A percentile compares a stretch with the other conserved stretches of the same genome.
phyloP scores from a whole-genome alignment of 371 early-diverging fungal genomes.

The Apophysomyces sp. region DNA sequence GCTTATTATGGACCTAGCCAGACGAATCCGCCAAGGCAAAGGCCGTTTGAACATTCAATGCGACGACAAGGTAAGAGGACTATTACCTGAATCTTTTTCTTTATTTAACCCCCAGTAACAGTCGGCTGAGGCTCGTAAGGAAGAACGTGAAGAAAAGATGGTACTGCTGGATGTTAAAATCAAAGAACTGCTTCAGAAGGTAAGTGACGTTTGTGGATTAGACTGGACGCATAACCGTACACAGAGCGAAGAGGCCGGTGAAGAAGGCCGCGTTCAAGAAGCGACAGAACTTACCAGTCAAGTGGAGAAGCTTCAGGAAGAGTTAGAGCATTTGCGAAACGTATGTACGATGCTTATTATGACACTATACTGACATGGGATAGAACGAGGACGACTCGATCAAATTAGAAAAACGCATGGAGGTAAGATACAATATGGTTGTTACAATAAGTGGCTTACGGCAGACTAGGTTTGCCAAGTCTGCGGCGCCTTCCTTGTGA shows the following conservation, averaged over 20 bases:
- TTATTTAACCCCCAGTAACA: conserved; percentile 5
- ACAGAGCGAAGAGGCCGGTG: conserved; percentile 72
- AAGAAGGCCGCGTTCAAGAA: conserved; percentile 80
- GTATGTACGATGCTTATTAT: conserved; percentile 26
- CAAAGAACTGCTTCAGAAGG: conserved; percentile 67
- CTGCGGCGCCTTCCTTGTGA: conserved; percentile 88
- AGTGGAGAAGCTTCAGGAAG: conserved; percentile 66
- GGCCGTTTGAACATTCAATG: conserved; percentile 73
- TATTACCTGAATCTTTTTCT: conserved; percentile 3
- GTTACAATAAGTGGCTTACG: not conserved
- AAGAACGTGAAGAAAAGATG: conserved; percentile 80
- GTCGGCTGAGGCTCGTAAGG: conserved; percentile 68
- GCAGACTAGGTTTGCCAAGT: conserved; percentile 74
- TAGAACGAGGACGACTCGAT: conserved; percentile 67
- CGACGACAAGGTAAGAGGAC: conserved; percentile 63
- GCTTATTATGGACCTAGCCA: conserved; percentile 72
- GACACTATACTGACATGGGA: conserved; percentile 13
- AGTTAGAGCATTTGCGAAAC: conserved; percentile 61
- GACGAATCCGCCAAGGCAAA: conserved; percentile 74
- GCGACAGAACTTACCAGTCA: conserved; percentile 64
- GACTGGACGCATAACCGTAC: not conserved
- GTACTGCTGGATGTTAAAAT: conserved; percentile 85
- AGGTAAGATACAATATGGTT: conserved; percentile 17
- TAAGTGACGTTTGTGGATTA: conserved; percentile 9
- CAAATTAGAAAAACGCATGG: conserved; percentile 76